A percentile compares a stretch with the other conserved stretches of the same genome.
These are phyloP conservation scores for Royoungia palumana DNA, from an alignment of 768 basidiomycete species.

Conservation along the genomic window DNA sequence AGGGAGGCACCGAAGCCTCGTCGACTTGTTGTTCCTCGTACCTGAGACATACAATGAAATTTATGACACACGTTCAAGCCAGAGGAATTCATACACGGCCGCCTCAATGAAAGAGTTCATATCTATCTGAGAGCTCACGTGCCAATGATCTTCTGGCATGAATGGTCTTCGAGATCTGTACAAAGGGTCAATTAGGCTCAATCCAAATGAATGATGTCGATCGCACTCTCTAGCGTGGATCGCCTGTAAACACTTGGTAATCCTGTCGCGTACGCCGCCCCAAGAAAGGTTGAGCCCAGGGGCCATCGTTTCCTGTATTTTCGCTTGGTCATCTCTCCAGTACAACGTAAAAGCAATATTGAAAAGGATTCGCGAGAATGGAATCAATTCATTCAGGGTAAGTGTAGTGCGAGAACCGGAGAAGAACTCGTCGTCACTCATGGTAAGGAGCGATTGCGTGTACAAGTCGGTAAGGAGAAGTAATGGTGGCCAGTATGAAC, in stretches of 20 bases:
- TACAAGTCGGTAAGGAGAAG: slow-evolving; percentile 81
- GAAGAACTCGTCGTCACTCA: slow-evolving; percentile 98
- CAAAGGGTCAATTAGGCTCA: slow-evolving; percentile 5
- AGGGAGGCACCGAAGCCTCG: slow-evolving; percentile 20
- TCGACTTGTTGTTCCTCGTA: slow-evolving; percentile 62
- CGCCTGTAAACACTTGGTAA: slow-evolving; percentile 74
- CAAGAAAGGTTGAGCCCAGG: slow-evolving; percentile 44
- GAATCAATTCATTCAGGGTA: slow-evolving; percentile 72
- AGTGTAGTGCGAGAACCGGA: slow-evolving; percentile 69
- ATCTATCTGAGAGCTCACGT: slow-evolving; percentile 59
- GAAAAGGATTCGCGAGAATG: slow-evolving; percentile 73
- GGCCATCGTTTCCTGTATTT: slow-evolving; percentile 38
- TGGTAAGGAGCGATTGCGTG: slow-evolving; percentile 77
- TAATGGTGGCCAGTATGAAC: slow-evolving; percentile 59
- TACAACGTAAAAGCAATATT: slow-evolving; percentile 83
- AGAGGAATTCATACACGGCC: slow-evolving; percentile 56
- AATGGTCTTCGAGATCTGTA: slow-evolving; percentile 80
- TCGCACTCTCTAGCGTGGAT: slow-evolving; percentile 89
- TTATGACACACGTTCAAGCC: background rate
- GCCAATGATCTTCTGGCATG: slow-evolving; percentile 82
- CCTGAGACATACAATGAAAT: slow-evolving; percentile 32
- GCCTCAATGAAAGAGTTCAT: slow-evolving; percentile 78
- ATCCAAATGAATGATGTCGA: background rate
- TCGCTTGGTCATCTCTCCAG: slow-evolving; percentile 49
- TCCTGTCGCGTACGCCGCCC: slow-evolving; percentile 70